A percentile compares a stretch with the other conserved stretches of the same genome.
Conservation (phyloP, 2,329 filamentous ascomycete species). For the Colletotrichum costaricense region DNA sequence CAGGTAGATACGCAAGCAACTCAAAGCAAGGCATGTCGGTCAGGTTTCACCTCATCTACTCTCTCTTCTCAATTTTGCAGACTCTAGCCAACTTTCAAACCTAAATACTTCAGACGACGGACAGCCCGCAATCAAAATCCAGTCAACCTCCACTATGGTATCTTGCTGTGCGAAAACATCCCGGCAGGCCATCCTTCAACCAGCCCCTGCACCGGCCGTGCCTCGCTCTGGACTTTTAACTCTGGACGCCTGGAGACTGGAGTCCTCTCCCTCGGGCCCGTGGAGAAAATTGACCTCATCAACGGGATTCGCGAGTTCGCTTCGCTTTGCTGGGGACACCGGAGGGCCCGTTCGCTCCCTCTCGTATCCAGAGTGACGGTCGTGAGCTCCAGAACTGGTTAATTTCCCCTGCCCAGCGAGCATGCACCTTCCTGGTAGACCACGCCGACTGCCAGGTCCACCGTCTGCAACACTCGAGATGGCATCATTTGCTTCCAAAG, state of each 20-base stretch:
- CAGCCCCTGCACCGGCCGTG: neutral
- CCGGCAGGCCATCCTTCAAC: neutral
- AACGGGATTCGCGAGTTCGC: conserved; percentile 15
- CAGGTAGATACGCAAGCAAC: conserved; percentile 15
- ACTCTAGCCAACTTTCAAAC: neutral
- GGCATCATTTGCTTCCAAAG: conserved; percentile 11
- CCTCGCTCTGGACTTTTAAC: neutral
- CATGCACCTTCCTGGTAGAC: conserved; percentile 22
- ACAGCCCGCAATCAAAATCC: neutral
- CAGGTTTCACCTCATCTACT: conserved; percentile 19
- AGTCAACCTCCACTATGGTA: neutral
- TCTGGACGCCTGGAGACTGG: no score
- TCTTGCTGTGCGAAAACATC: neutral
- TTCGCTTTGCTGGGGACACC: conserved; percentile 17
- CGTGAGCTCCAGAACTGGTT: conserved; percentile 13
- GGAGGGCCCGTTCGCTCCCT: conserved; percentile 14
- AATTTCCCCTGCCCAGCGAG: conserved; percentile 13
- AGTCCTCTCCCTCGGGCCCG: neutral
- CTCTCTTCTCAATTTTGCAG: neutral
- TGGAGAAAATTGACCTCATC: neutral
- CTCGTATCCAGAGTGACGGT: conserved; percentile 33
- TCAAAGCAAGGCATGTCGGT: neutral
- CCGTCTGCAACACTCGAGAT: neutral
- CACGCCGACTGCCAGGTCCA: conserved; percentile 15
- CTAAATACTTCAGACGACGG: conserved; percentile 15